phyloP scores from a whole-genome alignment of 192 early-diverging fungal genomes.

The Lunasporangiospora selenospora region DNA sequence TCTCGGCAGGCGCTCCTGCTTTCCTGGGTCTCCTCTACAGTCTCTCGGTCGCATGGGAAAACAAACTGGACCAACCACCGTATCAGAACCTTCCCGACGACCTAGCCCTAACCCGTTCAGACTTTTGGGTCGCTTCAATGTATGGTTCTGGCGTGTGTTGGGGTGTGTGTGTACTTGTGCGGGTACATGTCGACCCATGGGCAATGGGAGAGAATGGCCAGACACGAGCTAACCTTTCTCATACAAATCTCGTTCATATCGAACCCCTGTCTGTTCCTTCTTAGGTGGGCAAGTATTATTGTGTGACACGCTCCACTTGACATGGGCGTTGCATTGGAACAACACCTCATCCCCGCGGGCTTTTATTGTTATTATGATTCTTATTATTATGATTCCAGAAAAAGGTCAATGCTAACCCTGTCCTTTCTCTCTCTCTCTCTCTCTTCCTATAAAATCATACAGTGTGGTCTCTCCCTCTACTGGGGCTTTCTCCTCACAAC shows the following conservation, averaged over 20 bases:
- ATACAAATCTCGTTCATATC: too few relatives aligned
- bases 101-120: constrained; percentile 17
- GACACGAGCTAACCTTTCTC: too few relatives aligned
- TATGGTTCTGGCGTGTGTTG: background rate
- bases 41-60: constrained; percentile 5
- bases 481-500: constrained; percentile 61
- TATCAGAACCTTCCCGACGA: constrained; percentile 1
- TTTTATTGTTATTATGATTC: too few relatives aligned
- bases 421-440: too few relatives aligned
- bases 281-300: constrained; percentile 39
- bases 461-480: constrained; percentile 58
- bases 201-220: too few relatives aligned
- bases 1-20: constrained; percentile 21
- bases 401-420: too few relatives aligned
- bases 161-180: too few relatives aligned
- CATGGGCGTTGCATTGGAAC: too few relatives aligned
- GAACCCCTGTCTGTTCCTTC: background rate
- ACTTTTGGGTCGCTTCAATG: constrained; percentile 44
- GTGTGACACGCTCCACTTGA: too few relatives aligned
- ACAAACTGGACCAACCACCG: constrained; percentile 1
- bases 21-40: constrained; percentile 32
- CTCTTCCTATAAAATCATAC: background rate
- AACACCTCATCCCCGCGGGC: too few relatives aligned
- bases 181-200: too few relatives aligned
- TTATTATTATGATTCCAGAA: too few relatives aligned